These are phyloP conservation scores for Pseudogymnoascus sp. DNA, from an alignment of 2,329 filamentous ascomycete genomes.

Conservation along the genomic window DNA sequence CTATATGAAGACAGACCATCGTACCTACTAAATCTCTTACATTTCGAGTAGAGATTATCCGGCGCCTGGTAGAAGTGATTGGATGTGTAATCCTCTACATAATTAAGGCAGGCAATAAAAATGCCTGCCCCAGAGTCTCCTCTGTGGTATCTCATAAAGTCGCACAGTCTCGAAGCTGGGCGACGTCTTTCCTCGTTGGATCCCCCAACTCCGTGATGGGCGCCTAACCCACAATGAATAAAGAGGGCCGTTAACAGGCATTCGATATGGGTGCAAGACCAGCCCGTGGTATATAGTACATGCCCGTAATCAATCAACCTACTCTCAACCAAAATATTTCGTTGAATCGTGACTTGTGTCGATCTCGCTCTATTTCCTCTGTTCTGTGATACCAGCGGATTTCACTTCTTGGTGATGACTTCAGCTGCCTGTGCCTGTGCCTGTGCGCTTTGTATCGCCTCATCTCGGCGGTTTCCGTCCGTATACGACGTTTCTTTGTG, in stretches of 20 bases:
- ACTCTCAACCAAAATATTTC: not conserved
- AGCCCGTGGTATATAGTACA: not conserved
- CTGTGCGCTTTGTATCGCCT: not conserved
- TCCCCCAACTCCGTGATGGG: not conserved
- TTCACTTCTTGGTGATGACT: not conserved
- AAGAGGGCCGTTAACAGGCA: not conserved
- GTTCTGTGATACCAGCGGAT: not conserved
- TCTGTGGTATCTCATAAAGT: not conserved
- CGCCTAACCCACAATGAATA: not conserved
- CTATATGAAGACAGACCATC: not conserved
- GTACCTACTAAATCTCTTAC: not conserved
- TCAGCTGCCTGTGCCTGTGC: not conserved
- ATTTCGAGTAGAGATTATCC: not conserved
- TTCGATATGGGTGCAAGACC: not conserved
- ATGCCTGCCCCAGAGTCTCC: not conserved
- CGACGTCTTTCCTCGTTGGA: not conserved
- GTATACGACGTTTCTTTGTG: not conserved
- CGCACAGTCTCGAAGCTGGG: not conserved
- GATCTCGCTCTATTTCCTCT: not conserved
- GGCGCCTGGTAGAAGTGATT: not conserved
- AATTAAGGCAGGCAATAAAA: not conserved
- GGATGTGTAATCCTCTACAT: not conserved
- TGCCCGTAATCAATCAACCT: not conserved
- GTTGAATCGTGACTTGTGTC: not conserved
- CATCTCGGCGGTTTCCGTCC: not conserved